Base-by-base conservation (phyloP, 441 rosid species). In the Adansonia madagascariensis region DNA sequence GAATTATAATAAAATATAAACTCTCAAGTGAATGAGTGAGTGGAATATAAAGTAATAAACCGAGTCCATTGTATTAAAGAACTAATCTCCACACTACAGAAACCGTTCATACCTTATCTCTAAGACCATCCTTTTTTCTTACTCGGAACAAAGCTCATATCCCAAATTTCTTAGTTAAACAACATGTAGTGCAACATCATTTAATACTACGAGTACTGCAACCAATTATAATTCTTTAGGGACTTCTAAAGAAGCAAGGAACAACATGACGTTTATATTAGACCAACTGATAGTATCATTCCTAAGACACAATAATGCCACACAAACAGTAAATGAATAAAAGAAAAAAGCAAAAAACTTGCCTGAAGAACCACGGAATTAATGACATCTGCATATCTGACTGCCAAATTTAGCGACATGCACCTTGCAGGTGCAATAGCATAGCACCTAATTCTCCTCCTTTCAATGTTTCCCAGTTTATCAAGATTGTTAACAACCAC, bases 381-480 rank as follows among this genome's bases (percentile, higher is more conserved):
- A 82, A 95, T 95, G 49, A 93, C 91, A 88, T 93, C 98, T 2
- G 97, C 98, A 86, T 93, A 95, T 89, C 92, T 84, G 60, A 93
- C 96, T 1, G 99, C 99, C 90, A 95, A 84, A 82, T 93, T 95
- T 74, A 95, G 87, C 0, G 99, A 93, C 90, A 92, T 93, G 82
- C 98, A 95, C 88, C 99, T 89, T 44, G 98, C 96, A 79, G 99
- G 99, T 18, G 99, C 98, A 69, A 93, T 89, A 18, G 97, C 95
- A 46, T 81, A 95, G 85, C 99, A 91, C 79, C 99, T 86, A 24
- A 95, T 84, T 85, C 96, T 89, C 78, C 76, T 88, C 75, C 96
- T 85, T 31, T 91, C 93, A 43, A 95, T 83, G 72, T 86, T 82
- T 72, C 92, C 94, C 84, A 93, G 80, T 74, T 88, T 89, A 73